Percentiles rank a stretch among this genome's conserved stretches.
Evolutionary conservation across 768 basidiomycete species (phyloP).

Genomic region (Serpula lacrymans): DNA sequence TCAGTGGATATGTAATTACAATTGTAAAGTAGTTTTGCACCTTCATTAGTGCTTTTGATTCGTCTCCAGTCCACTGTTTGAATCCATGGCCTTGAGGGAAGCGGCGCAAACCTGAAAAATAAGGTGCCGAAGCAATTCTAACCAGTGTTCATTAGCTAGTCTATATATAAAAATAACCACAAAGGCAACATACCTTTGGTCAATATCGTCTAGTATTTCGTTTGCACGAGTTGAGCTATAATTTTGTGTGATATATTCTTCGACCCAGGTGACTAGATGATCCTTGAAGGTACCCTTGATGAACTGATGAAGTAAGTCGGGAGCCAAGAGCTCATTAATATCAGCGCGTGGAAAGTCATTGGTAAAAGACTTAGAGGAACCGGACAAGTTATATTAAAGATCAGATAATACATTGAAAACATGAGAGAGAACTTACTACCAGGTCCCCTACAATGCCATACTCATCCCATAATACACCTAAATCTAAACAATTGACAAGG

Average conservation of each 20-base stretch:
- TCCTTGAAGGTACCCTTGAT: conserved; percentile 13
- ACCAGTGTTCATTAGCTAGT: not conserved
- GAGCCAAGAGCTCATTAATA: conserved; percentile 5
- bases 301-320: conserved; percentile 10
- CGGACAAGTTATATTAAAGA: not conserved
- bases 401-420: not conserved
- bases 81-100: conserved; percentile 26
- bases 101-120: conserved; percentile 14
- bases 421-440: conserved; percentile 19
- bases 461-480: conserved; percentile 24
- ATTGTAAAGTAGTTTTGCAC: conserved; percentile 11
- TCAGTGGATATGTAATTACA: not conserved
- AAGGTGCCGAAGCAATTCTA: conserved; percentile 12
- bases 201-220: conserved; percentile 32
- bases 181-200: conserved; percentile 24
- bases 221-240: conserved; percentile 18
- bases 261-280: conserved; percentile 11
- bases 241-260: conserved; percentile 1
- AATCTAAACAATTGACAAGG: conserved; percentile 15
- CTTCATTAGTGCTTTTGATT: conserved; percentile 38
- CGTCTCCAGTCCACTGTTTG: conserved; percentile 35
- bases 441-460: conserved; percentile 31
- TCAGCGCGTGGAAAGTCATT: conserved; percentile 3
- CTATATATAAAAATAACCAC: not conserved
- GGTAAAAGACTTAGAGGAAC: too few relatives aligned